These are phyloP conservation scores for Pyrenula aspistea DNA, from an alignment of 495 filamentous ascomycete genomes.

Conservation along the genomic window DNA sequence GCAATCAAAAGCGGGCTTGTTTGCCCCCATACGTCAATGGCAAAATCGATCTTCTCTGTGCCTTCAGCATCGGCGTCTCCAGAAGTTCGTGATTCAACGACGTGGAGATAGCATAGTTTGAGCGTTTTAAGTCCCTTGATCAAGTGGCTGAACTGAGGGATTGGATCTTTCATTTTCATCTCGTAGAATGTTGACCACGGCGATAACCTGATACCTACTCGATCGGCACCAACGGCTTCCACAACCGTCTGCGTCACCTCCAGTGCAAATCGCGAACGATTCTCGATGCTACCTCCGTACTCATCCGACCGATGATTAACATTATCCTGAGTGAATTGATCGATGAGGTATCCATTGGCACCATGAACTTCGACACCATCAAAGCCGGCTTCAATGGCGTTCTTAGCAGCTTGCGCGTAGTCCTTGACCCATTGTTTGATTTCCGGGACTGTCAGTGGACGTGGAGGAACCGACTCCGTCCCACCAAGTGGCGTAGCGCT, in stretches of 20 bases:
- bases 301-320: conserved; percentile 38
- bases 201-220: conserved; percentile 28
- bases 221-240: conserved; percentile 15
- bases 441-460: conserved; percentile 29
- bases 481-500: conserved; percentile 20
- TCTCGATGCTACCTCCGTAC: conserved; percentile 40
- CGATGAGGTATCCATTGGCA: conserved; percentile 43
- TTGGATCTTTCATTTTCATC: conserved; percentile 54
- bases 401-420: conserved; percentile 45
- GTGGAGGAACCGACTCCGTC: conserved; percentile 29
- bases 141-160: conserved; percentile 50
- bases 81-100: conserved; percentile 41
- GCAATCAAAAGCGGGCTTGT: conserved; percentile 46
- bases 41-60: conserved; percentile 38
- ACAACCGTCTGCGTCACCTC: conserved; percentile 26
- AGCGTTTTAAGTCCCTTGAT: conserved; percentile 37
- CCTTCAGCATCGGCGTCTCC: conserved; percentile 26
- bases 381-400: conserved; percentile 50
- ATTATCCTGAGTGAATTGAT: conserved; percentile 40
- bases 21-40: conserved; percentile 33
- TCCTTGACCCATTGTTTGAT: conserved; percentile 27
- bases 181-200: conserved; percentile 50
- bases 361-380: conserved; percentile 46
- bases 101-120: conserved; percentile 54
- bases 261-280: conserved; percentile 31